These are phyloP conservation scores for Filobasidium floriforme DNA, from an alignment of 768 basidiomycete genomes.

Conservation along the genomic window DNA sequence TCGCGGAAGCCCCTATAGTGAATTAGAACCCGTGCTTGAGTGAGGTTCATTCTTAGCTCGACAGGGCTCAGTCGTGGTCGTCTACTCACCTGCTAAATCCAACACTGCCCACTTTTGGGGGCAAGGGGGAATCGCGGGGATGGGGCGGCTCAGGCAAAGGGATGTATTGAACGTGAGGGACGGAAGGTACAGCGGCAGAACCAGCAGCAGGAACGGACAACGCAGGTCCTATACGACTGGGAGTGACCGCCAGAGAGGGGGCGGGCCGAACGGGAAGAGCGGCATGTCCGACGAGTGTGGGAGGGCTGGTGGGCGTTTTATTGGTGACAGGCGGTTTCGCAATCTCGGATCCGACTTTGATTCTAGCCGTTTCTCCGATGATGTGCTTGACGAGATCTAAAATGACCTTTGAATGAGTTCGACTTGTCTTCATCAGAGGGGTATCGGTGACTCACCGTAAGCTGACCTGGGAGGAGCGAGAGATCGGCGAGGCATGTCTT, in stretches of 20 bases:
- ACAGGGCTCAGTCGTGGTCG: background rate
- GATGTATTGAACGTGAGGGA: background rate
- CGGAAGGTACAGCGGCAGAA: background rate
- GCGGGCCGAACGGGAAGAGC: too few species aligned
- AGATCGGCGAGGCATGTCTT: background rate
- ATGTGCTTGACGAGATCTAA: background rate
- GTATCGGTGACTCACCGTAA: too few species aligned
- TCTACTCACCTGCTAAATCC: too few species aligned
- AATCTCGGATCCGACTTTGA: background rate
- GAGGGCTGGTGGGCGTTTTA: too few species aligned
- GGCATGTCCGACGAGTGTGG: too few species aligned
- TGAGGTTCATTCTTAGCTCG: background rate
- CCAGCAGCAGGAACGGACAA: too few species aligned
- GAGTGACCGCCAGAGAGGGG: too few species aligned
- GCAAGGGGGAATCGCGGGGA: background rate
- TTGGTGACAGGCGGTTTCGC: background rate
- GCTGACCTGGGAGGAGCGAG: too few species aligned
- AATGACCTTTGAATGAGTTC: too few species aligned
- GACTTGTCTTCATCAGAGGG: too few species aligned
- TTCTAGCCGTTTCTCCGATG: background rate
- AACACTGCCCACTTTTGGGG: too few species aligned
- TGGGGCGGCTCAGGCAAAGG: background rate
- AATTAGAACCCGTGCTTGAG: background rate
- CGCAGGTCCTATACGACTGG: too few species aligned
- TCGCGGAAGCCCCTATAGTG: background rate